Evolutionary conservation across 495 filamentous ascomycete genomes (phyloP).

Genomic region (Rusavskia elegans): DNA sequence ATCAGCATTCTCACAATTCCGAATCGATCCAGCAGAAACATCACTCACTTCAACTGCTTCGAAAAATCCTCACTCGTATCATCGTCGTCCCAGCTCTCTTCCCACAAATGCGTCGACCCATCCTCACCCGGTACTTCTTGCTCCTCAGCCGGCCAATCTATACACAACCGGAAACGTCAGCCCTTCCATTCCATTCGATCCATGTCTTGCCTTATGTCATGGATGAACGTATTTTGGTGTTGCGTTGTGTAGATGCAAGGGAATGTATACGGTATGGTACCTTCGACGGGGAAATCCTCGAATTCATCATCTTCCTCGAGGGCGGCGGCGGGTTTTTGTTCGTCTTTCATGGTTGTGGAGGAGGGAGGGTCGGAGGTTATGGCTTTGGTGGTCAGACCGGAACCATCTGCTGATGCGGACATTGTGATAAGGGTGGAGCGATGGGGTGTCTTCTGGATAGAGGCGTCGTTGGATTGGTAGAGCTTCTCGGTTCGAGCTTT

Average conservation of each 20-base stretch:
- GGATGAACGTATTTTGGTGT: not conserved
- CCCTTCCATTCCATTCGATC: too few relatives aligned
- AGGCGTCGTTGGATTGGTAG: too few relatives aligned
- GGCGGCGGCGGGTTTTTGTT: constrained; percentile 44
- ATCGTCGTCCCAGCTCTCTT: constrained; percentile 99
- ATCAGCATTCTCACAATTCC: not conserved
- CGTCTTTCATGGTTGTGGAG: constrained; percentile 20
- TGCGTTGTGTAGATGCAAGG: constrained; percentile 1
- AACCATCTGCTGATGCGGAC: constrained; percentile 22
- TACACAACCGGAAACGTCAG: too few relatives aligned
- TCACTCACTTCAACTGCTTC: constrained; percentile 74
- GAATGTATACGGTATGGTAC: constrained; percentile 27
- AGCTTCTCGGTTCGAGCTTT: not conserved
- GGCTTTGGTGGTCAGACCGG: constrained; percentile 22
- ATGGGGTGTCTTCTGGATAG: too few relatives aligned
- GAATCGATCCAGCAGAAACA: not conserved
- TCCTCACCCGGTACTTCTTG: constrained; percentile 54
- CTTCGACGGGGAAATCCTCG: constrained; percentile 95
- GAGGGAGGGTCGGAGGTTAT: constrained; percentile 23
- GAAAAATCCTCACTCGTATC: constrained; percentile 95
- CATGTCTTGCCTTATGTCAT: too few relatives aligned
- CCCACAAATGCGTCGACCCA: constrained; percentile 75
- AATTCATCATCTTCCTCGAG: constrained; percentile 98
- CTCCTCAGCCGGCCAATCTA: constrained; percentile 82
- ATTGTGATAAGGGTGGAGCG: constrained; percentile 8